Evolutionary conservation across 192 early-diverging fungal species (phyloP).

Genomic region (Jimgerdemannia flammicorona): DNA sequence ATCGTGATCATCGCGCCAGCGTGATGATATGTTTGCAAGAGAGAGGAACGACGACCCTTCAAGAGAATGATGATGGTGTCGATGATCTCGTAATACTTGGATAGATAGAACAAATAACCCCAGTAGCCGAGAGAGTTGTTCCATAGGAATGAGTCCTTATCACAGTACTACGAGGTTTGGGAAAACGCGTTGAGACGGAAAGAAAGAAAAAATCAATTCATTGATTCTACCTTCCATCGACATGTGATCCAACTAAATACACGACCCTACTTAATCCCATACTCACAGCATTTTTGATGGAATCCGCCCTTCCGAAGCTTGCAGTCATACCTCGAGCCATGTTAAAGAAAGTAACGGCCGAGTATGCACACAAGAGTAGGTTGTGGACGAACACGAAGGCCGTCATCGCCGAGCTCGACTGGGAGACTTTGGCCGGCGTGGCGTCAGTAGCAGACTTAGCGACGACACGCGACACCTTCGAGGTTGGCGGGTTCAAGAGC

Average conservation of each 20-base stretch:
- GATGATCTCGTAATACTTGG: conserved; percentile 86
- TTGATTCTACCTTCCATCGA: not conserved
- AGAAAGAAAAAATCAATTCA: not conserved
- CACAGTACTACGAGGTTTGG: conserved; percentile 48
- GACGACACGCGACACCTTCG: conserved; percentile 51
- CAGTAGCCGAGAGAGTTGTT: conserved; percentile 73
- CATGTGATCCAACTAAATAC: not conserved
- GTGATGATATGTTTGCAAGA: conserved; percentile 86
- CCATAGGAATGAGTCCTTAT: conserved; percentile 62
- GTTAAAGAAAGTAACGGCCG: conserved; percentile 62
- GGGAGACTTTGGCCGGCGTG: conserved; percentile 23
- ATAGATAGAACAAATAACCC: conserved; percentile 85
- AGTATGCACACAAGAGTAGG: conserved; percentile 64
- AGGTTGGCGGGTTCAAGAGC: conserved; percentile 45
- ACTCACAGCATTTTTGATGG: conserved; percentile 58
- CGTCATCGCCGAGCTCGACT: conserved; percentile 51
- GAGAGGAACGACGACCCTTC: conserved; percentile 71
- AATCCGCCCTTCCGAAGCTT: conserved; percentile 42
- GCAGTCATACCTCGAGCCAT: conserved; percentile 54
- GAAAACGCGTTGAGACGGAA: conserved; percentile 2
- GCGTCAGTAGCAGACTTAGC: conserved; percentile 22
- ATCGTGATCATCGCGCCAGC: conserved; percentile 80
- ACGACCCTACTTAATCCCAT: not conserved
- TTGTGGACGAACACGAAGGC: conserved; percentile 78
- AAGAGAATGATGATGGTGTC: conserved; percentile 84